phyloP scores from a whole-genome alignment of 2,329 filamentous ascomycete genomes.

The Penicillium digitatum region DNA sequence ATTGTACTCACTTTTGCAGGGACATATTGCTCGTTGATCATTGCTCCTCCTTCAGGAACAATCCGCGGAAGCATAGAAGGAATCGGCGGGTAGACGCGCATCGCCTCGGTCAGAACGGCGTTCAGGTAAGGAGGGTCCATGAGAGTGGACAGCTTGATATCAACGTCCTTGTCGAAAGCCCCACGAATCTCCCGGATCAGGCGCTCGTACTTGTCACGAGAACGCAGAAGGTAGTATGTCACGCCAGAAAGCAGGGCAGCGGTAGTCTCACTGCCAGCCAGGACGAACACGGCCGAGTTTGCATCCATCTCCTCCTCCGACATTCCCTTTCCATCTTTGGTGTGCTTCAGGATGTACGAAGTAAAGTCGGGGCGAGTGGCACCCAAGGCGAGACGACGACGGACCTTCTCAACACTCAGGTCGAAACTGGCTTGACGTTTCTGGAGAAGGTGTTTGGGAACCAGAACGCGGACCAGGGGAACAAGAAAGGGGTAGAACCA shows the following conservation, averaged over 20 bases:
- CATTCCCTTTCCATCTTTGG: slow-evolving; percentile 15
- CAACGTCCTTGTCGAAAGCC: slow-evolving; percentile 17
- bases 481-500: slow-evolving; percentile 20
- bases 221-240: slow-evolving; percentile 26
- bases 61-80: slow-evolving; percentile 31
- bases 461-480: slow-evolving; percentile 8
- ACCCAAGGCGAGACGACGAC: slow-evolving; percentile 14
- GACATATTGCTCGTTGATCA: slow-evolving; percentile 25
- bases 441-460: slow-evolving; percentile 20
- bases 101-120: slow-evolving; percentile 25
- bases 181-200: slow-evolving; percentile 26
- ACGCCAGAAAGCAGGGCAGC: slow-evolving; percentile 20
- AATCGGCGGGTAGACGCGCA: slow-evolving; percentile 29
- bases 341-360: slow-evolving; percentile 23
- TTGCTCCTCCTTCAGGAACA: slow-evolving; percentile 27
- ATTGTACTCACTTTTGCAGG: slow-evolving; percentile 22
- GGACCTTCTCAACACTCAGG: slow-evolving; percentile 21
- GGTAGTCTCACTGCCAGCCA: slow-evolving; percentile 28
- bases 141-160: slow-evolving; percentile 19
- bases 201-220: slow-evolving; percentile 17
- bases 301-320: slow-evolving; percentile 22
- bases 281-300: slow-evolving; percentile 23
- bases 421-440: slow-evolving; percentile 15
- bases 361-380: slow-evolving; percentile 24
- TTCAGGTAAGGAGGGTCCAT: slow-evolving; percentile 24